Percentiles rank a stretch among this genome's conserved stretches.
These are phyloP conservation scores for Pichia gijzeniarum DNA, from an alignment of 805 yeast genomes.

Conservation along the genomic window DNA sequence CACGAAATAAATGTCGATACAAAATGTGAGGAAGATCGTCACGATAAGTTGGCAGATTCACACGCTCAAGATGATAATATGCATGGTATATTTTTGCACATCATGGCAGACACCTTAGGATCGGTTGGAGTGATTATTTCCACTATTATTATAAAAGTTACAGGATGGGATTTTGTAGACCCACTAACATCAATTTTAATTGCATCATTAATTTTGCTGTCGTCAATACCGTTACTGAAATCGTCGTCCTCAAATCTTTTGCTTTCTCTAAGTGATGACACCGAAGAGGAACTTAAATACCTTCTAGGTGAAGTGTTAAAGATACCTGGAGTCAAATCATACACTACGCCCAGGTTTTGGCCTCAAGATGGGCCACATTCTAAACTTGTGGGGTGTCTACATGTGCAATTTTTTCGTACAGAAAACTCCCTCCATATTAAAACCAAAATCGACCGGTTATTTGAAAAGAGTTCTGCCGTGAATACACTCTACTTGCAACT, in stretches of 20 bases:
- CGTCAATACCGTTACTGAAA: constrained; percentile 78
- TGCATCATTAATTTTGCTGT: constrained; percentile 68
- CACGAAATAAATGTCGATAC: background rate
- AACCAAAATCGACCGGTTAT: constrained; percentile 24
- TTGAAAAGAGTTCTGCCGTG: constrained; percentile 19
- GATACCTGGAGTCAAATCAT: constrained; percentile 76
- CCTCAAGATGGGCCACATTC: constrained; percentile 38
- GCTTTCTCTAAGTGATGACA: constrained; percentile 44
- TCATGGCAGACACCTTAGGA: constrained; percentile 92
- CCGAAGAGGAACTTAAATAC: constrained; percentile 58
- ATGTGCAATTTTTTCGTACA: constrained; percentile 56
- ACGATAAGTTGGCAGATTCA: constrained; percentile 16
- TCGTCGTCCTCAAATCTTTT: constrained; percentile 74
- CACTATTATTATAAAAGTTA: constrained; percentile 63
- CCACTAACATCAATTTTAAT: constrained; percentile 89
- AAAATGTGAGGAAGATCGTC: constrained; percentile 19
- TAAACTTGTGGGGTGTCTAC: constrained; percentile 68
- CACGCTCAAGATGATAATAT: constrained; percentile 51
- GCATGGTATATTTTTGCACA: constrained; percentile 91
- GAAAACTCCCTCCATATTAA: constrained; percentile 26
- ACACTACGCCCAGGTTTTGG: constrained; percentile 92
- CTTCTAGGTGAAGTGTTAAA: constrained; percentile 61
- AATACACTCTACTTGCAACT: constrained; percentile 27
- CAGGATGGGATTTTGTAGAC: constrained; percentile 74
- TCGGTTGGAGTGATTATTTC: constrained; percentile 96